Percentiles rank a stretch among this genome's conserved stretches.
These are phyloP conservation scores for Cadophora gregata DNA, from an alignment of 2,329 filamentous ascomycete species.

Conservation along the genomic window DNA sequence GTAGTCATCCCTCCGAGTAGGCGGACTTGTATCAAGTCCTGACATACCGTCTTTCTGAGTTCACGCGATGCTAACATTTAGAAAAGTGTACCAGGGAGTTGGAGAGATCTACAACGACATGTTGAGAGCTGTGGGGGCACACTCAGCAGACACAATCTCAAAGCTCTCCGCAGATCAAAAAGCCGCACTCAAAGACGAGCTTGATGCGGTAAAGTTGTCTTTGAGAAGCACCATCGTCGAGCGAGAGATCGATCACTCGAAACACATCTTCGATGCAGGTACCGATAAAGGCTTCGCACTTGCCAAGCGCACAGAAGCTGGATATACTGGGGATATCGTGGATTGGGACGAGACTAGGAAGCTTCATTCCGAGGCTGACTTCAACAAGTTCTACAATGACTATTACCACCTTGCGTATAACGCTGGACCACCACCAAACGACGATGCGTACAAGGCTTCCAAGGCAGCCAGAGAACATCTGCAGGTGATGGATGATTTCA, in stretches of 20 bases:
- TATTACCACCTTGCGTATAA: background rate
- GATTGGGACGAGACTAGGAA: constrained; percentile 4
- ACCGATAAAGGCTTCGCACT: background rate
- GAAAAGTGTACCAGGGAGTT: background rate
- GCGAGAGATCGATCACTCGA: constrained; percentile 2
- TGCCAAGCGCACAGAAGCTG: constrained; percentile 3
- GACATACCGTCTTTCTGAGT: background rate
- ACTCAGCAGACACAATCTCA: constrained; percentile 1
- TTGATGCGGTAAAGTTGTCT: background rate
- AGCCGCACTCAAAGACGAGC: background rate
- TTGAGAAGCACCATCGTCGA: constrained; percentile 8
- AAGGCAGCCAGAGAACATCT: constrained; percentile 4
- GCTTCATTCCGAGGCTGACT: background rate
- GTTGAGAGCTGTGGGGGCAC: background rate
- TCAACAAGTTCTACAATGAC: constrained; percentile 6
- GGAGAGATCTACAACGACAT: background rate
- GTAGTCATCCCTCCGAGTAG: background rate
- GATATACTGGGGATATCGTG: constrained; percentile 3
- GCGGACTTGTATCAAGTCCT: background rate
- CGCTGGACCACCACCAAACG: background rate
- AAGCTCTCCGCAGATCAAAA: background rate
- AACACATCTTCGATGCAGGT: background rate
- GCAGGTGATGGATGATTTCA: constrained; percentile 5
- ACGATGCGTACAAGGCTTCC: background rate
- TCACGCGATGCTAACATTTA: background rate